Evolutionary conservation across 805 yeast genomes (phyloP), one percentile per base, ranked within the genome.

Genomic region (Ogataea glucozyma): DNA sequence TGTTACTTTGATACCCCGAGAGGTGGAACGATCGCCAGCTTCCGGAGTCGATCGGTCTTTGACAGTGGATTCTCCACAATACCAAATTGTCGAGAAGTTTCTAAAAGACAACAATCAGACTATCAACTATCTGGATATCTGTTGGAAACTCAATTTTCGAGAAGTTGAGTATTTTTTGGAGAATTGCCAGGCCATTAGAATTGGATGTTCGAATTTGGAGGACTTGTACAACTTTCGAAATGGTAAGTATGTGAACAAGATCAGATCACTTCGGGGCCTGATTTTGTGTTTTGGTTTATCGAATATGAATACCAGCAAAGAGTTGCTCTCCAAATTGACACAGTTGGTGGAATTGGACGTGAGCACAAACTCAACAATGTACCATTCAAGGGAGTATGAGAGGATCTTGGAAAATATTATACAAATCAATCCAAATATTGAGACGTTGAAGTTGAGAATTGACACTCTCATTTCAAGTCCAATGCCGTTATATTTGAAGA

Each of bases 321-420:
- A 49, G n/a, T 31, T 45, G 3, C 36, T 49, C 18, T 14, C 48
- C 12, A 34, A 37, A 36, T 21, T 49, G 32, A 46, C 49, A 3
- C 40, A 41, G 13, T 30, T 49, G 24, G 38, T 47, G 11, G 53
- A 49, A 23, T 32, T 49, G 13, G 53, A 49, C 20, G 43, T 49
- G 12, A 42, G 50, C 32, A 46, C 53, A 4, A 49, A 45, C 44
- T 49, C 53, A 17, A 49, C 53, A 21, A 49, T 49, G 53, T 49
- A 49, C 37, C 53, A 49, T 21, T 49, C 49, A 10, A 29, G 50
- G 9, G 53, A 49, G 26, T 49, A 49, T 40, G 53, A 49, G 19
- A 33, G 48, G 23, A 46, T 49, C n/a, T 31, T 49, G n/a, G 49
- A 49, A 24, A 49, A 41, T 16, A 46, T 49, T 31, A 43, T 49